A percentile compares a stretch with the other conserved stretches of the same genome.
These are phyloP conservation scores for Cucurbita argyrosperma DNA, from an alignment of 306 rosid species.

Conservation along the genomic window DNA sequence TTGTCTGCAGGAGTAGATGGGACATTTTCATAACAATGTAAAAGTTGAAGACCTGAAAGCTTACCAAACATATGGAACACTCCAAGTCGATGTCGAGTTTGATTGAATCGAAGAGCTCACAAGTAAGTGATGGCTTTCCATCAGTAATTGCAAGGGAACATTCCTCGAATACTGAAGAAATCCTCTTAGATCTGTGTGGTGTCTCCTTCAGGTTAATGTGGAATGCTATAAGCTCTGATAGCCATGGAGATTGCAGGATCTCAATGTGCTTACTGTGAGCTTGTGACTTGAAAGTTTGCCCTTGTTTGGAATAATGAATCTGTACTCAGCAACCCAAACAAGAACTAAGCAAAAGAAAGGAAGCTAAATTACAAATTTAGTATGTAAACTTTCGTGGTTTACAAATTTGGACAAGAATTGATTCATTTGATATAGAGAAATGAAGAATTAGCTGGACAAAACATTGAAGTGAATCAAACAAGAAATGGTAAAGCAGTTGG, in stretches of 20 bases:
- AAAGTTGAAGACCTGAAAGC: slow-evolving; percentile 8
- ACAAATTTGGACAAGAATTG: not conserved
- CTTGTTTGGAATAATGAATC: slow-evolving; percentile 93
- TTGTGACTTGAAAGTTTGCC: slow-evolving; percentile 72
- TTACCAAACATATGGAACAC: slow-evolving; percentile 91
- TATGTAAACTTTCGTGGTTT: not conserved
- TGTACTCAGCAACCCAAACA: slow-evolving; percentile 14
- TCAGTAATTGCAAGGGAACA: slow-evolving; percentile 49
- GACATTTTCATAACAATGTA: not conserved
- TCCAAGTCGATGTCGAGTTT: slow-evolving; percentile 72
- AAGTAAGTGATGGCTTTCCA: slow-evolving; percentile 71
- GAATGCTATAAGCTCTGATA: slow-evolving; percentile 87
- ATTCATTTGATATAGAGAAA: not conserved
- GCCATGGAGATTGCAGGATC: slow-evolving; percentile 95
- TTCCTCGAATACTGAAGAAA: slow-evolving; percentile 44
- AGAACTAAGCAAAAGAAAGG: not conserved
- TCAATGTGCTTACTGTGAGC: slow-evolving; percentile 71
- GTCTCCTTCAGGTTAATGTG: slow-evolving; percentile 73
- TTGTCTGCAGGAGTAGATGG: not conserved
- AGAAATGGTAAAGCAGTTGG: not conserved
- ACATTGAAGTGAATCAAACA: not conserved
- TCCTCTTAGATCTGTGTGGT: slow-evolving; percentile 22
- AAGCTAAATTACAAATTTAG: not conserved
- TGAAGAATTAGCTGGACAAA: not conserved
- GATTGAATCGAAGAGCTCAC: slow-evolving; percentile 70